These are phyloP conservation scores for Botryotinia convoluta DNA, from an alignment of 2,329 filamentous ascomycete species.

Conservation along the genomic window DNA sequence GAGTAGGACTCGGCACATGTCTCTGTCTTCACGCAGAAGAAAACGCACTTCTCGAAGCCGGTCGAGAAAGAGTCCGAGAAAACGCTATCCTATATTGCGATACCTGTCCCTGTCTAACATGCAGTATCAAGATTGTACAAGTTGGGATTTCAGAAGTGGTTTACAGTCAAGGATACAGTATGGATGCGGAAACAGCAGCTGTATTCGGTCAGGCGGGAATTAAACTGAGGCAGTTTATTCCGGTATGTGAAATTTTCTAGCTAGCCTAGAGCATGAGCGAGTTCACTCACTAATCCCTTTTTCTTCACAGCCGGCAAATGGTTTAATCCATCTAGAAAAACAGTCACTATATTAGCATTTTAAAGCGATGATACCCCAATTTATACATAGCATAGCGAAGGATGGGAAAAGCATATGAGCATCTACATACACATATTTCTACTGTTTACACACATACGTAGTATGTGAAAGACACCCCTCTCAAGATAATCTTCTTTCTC, in stretches of 20 bases:
- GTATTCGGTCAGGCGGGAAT: constrained; percentile 85
- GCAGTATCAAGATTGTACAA: constrained; percentile 97
- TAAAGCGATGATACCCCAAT: constrained; percentile 8
- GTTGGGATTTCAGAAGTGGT: constrained; percentile 95
- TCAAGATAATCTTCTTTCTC: not conserved
- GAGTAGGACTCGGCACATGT: constrained; percentile 77
- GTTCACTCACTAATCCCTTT: constrained; percentile 11
- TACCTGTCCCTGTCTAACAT: constrained; percentile 94
- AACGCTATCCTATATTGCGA: constrained; percentile 88
- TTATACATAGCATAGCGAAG: not conserved
- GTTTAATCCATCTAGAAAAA: constrained; percentile 60
- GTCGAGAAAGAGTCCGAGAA: constrained; percentile 81
- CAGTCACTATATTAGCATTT: constrained; percentile 25
- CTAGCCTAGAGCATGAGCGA: not conserved
- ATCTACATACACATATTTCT: not conserved
- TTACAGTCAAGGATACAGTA: constrained; percentile 90
- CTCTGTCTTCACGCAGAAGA: constrained; percentile 98
- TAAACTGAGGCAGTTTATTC: constrained; percentile 80
- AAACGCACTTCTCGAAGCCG: constrained; percentile 92
- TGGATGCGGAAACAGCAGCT: constrained; percentile 80
- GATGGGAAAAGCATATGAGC: not conserved
- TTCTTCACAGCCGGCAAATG: constrained; percentile 55
- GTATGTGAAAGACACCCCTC: not conserved
- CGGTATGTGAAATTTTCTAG: constrained; percentile 53
- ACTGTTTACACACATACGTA: not conserved